A percentile compares a stretch with the other conserved stretches of the same genome.
Evolutionary conservation across 225 moss, liverwort and hornwort genomes (phyloP).

Genomic region (Physcomitrium patens): DNA sequence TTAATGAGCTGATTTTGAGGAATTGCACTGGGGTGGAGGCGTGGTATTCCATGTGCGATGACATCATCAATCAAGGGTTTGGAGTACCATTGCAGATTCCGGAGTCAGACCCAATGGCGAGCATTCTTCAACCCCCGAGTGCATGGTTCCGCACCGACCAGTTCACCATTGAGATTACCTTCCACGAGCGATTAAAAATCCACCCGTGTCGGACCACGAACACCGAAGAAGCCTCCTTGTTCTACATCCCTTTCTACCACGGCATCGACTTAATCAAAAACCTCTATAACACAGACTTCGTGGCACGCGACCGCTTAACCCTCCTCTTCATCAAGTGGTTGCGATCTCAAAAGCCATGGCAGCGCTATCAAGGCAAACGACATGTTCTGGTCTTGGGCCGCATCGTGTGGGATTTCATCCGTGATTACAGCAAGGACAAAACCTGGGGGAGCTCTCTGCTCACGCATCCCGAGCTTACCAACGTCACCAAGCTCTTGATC

Average conservation of each 20-base stretch:
- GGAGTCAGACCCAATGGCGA: conserved; percentile 21
- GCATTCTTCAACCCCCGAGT: conserved; percentile 46
- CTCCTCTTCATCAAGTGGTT: conserved; percentile 53
- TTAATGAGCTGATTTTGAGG: conserved; percentile 48
- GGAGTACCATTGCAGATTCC: conserved; percentile 39
- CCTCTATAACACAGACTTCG: conserved; percentile 15
- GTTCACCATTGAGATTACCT: conserved; percentile 54
- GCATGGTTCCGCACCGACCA: conserved; percentile 74
- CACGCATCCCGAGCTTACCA: conserved; percentile 31
- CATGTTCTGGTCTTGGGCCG: conserved; percentile 65
- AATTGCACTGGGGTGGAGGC: conserved; percentile 33
- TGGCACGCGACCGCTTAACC: conserved; percentile 42
- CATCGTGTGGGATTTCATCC: conserved; percentile 66
- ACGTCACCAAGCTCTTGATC: conserved; percentile 63
- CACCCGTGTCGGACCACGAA: conserved; percentile 62
- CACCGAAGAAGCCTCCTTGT: conserved; percentile 53
- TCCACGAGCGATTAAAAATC: conserved; percentile 51
- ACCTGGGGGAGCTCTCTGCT: conserved; percentile 69
- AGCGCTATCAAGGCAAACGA: conserved; percentile 43
- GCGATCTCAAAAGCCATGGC: conserved; percentile 44
- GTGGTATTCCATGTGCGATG: conserved; percentile 43
- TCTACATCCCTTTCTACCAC: conserved; percentile 73
- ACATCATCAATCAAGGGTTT: conserved; percentile 48
- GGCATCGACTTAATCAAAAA: conserved; percentile 53
- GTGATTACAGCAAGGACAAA: background rate